Conservation (phyloP, 2,329 filamentous ascomycete genomes). For the Fusarium oxysporum region DNA sequence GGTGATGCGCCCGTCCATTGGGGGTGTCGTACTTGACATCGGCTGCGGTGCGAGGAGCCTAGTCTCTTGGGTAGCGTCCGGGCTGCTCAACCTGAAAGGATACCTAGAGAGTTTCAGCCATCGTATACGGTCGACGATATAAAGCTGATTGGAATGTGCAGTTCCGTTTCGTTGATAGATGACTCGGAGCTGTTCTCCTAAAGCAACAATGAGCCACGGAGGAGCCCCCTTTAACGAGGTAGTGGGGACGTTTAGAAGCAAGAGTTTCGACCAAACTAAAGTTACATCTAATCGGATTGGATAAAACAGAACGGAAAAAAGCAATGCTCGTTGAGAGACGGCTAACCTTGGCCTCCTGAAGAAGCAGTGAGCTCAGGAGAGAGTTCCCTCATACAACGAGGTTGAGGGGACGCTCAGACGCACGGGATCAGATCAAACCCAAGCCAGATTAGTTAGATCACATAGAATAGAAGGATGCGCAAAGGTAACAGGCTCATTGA, state of each 20-base stretch:
- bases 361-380: background rate
- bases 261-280: accelerated
- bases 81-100: accelerated
- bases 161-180: too few species aligned
- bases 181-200: background rate
- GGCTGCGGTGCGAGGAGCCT: background rate
- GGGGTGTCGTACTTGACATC: background rate
- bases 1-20: too few species aligned
- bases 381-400: too few species aligned
- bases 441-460: background rate
- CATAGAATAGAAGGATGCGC: accelerated
- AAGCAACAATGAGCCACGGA: background rate
- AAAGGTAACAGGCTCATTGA: accelerated
- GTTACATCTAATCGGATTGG: accelerated
- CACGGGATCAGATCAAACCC: background rate
- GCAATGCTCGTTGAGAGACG: accelerated
- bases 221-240: accelerated
- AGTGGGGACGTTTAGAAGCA: background rate
- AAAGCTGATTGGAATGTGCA: accelerated
- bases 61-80: background rate
- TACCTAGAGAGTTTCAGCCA: background rate
- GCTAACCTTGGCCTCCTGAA: accelerated
- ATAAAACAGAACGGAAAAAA: accelerated
- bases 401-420: accelerated
- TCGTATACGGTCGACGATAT: accelerated